Evolutionary conservation across 805 yeast species (phyloP), one percentile per base, ranked within the genome.

Genomic region (Sporopachydermia quercuum): DNA sequence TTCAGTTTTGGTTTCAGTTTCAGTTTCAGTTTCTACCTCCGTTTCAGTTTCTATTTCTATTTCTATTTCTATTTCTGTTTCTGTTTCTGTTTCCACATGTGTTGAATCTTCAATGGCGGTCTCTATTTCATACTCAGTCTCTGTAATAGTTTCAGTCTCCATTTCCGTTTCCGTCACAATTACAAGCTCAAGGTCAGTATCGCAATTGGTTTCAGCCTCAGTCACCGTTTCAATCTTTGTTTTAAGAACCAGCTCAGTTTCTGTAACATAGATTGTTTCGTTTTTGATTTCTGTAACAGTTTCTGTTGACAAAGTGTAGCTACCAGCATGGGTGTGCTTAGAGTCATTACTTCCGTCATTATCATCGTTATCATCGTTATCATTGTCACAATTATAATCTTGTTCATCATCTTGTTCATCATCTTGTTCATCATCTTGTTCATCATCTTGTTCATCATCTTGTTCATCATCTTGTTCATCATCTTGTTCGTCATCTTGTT

Each of bases 1-100:
- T n/a, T n/a, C n/a, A n/a, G n/a, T 23, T n/a, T 23, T 23, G n/a
- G 30, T 23, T n/a, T 23, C 30, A 23, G 30, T 23, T 23, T 23
- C 30, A 8, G 30, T 23, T n/a, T 23, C 30, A 23, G 30, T 23
- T 23, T 23, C 30, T 23, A n/a, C n/a, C 30, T 23, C 30, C 8
- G 30, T 23, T 23, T 23, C 30, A 23, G n/a, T n/a, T n/a, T 23
- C 30, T 8, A 23, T 8, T n/a, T 23, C 30, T n/a, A 23, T 8
- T 23, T 23, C 30, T 8, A 23, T 23, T n/a, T 23, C 30, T n/a
- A n/a, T 23, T 23, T 23, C 30, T 8, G 30, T 23, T 23, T 23
- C 30, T 8, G 30, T 23, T 23, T 23, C 30, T 23, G 30, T 23
- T 23, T 8, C 30, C 30, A n/a, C n/a, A n/a, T n/a, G n/a, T n/a